phyloP scores from a whole-genome alignment of 192 early-diverging fungal genomes.

The Chytriomyces confervae region DNA sequence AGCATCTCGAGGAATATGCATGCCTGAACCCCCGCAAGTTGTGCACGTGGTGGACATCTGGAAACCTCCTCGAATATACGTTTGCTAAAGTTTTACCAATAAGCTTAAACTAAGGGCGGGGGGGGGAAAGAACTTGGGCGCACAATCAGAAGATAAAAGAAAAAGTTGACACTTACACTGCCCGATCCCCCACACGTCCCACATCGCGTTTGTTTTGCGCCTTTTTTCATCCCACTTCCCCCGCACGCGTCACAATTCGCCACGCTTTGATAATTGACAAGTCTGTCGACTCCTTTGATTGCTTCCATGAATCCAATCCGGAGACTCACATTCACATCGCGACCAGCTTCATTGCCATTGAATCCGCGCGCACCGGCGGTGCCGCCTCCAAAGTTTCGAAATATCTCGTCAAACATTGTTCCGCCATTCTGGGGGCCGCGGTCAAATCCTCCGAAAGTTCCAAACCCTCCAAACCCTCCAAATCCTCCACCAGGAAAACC shows the following conservation, averaged over 20 bases:
- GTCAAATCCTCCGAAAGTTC: conserved; percentile 62
- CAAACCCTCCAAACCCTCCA: conserved; percentile 61
- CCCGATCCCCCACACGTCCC: conserved; percentile 82
- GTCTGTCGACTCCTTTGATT: conserved; percentile 75
- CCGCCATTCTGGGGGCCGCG: conserved; percentile 59
- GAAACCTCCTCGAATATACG: conserved; percentile 86
- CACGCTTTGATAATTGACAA: conserved; percentile 70
- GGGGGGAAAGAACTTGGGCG: neutral
- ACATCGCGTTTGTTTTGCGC: conserved; percentile 75
- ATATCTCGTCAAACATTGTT: conserved; percentile 77
- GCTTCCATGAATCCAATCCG: conserved; percentile 91
- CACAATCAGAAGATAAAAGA: neutral
- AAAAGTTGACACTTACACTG: conserved; percentile 47
- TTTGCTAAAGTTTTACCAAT: conserved; percentile 46
- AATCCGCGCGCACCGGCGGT: conserved; percentile 49
- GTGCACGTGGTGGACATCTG: conserved; percentile 85
- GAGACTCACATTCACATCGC: conserved; percentile 68
- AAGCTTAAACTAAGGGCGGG: neutral
- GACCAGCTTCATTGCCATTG: conserved; percentile 50
- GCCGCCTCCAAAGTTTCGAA: conserved; percentile 53
- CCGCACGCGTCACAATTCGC: conserved; percentile 77
- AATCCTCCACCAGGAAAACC: conserved; percentile 53
- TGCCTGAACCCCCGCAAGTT: conserved; percentile 84
- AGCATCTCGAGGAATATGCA: conserved; percentile 65
- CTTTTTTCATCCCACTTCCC: conserved; percentile 81